These are phyloP conservation scores for Ilyonectria mors-panacis DNA, from an alignment of 2,329 filamentous ascomycete genomes.

Conservation along the genomic window DNA sequence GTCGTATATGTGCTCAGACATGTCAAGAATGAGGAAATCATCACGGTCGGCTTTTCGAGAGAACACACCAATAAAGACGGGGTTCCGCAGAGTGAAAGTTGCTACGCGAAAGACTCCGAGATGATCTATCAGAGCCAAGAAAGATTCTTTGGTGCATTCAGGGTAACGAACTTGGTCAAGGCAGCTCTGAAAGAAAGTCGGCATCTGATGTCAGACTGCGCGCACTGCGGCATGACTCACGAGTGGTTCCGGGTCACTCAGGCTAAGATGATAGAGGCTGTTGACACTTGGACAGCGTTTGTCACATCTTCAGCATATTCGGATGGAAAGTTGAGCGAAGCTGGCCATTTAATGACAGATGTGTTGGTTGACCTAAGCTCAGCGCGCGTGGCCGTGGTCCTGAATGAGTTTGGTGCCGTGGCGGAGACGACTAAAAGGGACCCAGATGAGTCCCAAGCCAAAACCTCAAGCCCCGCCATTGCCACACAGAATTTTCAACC, in stretches of 20 bases:
- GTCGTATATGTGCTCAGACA: neutral
- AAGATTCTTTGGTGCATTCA: neutral
- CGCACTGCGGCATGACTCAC: neutral
- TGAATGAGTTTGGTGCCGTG: neutral
- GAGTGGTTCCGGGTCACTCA: neutral
- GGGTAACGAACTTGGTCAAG: neutral
- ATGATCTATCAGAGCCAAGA: neutral
- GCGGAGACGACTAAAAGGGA: neutral
- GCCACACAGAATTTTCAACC: too few relatives aligned
- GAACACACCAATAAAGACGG: neutral
- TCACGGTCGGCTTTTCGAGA: neutral
- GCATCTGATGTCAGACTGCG: neutral
- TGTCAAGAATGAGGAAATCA: neutral
- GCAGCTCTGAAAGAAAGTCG: neutral
- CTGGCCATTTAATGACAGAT: neutral
- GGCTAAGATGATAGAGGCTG: neutral
- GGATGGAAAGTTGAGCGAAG: neutral
- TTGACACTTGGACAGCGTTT: neutral
- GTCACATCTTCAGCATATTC: neutral
- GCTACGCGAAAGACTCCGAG: neutral
- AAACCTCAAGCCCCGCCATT: neutral
- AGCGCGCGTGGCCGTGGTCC: neutral
- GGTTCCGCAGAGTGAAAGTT: neutral
- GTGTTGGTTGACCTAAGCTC: neutral
- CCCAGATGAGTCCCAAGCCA: neutral